phyloP scores from a whole-genome alignment of 179 eudicot genomes.

The Carnegiea gigantea region DNA sequence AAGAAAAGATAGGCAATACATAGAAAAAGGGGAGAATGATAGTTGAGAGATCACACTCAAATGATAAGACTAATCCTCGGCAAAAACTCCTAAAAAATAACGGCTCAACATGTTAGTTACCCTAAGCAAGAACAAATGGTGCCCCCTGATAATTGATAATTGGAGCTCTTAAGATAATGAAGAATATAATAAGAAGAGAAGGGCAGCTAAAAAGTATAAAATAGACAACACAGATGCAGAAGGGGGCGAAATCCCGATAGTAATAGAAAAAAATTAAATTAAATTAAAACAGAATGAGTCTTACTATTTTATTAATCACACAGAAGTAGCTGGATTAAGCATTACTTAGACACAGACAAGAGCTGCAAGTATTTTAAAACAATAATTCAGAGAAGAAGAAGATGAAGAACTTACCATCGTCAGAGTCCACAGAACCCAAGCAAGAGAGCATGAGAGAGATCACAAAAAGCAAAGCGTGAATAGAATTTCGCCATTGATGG shows the following conservation, averaged over 20 bases:
- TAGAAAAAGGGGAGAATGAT: conserved; percentile 5
- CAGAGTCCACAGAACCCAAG: conserved; percentile 51
- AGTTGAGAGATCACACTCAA: conserved; percentile 29
- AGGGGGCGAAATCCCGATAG: conserved; percentile 3
- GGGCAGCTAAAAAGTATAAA: neutral
- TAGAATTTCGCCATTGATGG: conserved; percentile 23
- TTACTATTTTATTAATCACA: conserved; percentile 33
- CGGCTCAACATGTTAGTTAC: conserved; percentile 29
- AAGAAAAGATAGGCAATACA: neutral
- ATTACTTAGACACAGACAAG: conserved; percentile 10
- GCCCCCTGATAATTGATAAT: conserved; percentile 1
- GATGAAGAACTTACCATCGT: conserved; percentile 59
- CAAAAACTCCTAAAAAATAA: conserved; percentile 8
- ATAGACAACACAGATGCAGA: conserved; percentile 14
- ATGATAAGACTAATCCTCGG: conserved; percentile 34
- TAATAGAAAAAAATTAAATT: neutral
- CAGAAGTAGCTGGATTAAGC: conserved; percentile 23
- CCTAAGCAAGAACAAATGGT: conserved; percentile 22
- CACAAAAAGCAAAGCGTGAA: conserved; percentile 22
- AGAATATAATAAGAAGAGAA: neutral
- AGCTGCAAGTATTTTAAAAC: neutral
- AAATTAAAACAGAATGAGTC: conserved; percentile 5
- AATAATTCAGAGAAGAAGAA: neutral
- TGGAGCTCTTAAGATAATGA: neutral
- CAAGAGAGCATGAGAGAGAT: conserved; percentile 29